phyloP scores from a whole-genome alignment of 768 basidiomycete species.

The Austroboletus eburneus region DNA sequence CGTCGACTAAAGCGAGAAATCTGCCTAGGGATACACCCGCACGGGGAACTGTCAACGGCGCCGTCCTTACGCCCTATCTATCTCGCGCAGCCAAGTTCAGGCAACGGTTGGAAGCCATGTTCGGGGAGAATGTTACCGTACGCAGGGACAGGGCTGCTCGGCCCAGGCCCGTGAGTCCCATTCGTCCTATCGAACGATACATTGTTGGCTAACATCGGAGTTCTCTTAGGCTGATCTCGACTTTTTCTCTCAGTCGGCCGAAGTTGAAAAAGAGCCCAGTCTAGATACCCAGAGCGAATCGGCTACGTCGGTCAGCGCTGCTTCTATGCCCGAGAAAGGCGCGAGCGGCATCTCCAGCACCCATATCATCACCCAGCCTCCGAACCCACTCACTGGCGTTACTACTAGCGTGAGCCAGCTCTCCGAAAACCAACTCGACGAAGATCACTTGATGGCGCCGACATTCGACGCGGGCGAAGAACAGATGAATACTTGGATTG shows the following conservation, averaged over 20 bases:
- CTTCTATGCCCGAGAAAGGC: constrained; percentile 2
- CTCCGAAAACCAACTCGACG: background rate
- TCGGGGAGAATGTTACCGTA: constrained; percentile 19
- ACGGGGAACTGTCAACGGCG: too few relatives aligned
- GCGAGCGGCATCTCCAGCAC: constrained; percentile 13
- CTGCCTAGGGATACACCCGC: too few relatives aligned
- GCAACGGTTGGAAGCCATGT: constrained; percentile 13
- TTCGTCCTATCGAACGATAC: background rate
- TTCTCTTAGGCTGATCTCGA: constrained; percentile 13
- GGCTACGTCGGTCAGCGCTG: background rate
- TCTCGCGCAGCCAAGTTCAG: constrained; percentile 21
- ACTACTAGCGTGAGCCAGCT: too few relatives aligned
- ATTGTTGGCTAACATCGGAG: background rate
- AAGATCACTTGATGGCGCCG: background rate
- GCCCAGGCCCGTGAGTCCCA: constrained; percentile 18
- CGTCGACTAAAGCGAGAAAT: too few relatives aligned
- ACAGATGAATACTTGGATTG: constrained; percentile 16
- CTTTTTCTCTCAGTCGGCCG: constrained; percentile 5
- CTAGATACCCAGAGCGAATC: constrained; percentile 1
- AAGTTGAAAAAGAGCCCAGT: constrained; percentile 4
- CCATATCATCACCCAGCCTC: constrained; percentile 17
- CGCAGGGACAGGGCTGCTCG: constrained; percentile 20
- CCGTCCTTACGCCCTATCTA: constrained; percentile 10
- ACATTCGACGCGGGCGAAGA: constrained; percentile 1
- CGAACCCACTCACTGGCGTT: background rate